phyloP scores from a whole-genome alignment of 495 filamentous ascomycete genomes.

The Alectoria sarmentosa region DNA sequence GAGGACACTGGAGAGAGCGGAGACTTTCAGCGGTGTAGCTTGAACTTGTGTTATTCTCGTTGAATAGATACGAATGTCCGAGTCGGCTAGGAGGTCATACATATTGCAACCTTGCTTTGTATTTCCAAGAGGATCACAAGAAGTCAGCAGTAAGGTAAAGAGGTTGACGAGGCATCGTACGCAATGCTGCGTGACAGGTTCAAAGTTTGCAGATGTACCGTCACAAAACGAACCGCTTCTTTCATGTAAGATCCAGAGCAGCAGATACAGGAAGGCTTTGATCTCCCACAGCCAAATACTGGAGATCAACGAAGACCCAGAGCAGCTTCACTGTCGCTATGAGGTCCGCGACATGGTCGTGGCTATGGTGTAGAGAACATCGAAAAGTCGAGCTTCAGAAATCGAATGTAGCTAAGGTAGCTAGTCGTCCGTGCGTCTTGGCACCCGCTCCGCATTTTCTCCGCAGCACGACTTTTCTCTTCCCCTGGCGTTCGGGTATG shows the following conservation, averaged over 20 bases:
- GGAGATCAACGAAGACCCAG: constrained; percentile 66
- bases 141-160: not conserved
- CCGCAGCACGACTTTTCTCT: not conserved
- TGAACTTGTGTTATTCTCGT: not conserved
- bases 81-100: not conserved
- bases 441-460: not conserved
- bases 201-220: constrained; percentile 13
- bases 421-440: not conserved
- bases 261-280: constrained; percentile 79
- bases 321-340: constrained; percentile 32
- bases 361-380: constrained; percentile 34
- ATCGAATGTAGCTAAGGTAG: not conserved
- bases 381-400: not conserved
- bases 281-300: constrained; percentile 60
- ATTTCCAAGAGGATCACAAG: not conserved
- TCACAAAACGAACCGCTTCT: constrained; percentile 66
- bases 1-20: not conserved
- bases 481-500: not conserved
- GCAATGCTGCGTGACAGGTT: not conserved
- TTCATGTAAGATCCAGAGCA: constrained; percentile 79
- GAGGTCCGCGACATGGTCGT: constrained; percentile 33
- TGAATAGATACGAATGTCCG: no score
- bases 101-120: not conserved
- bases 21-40: not conserved
- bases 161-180: no score